Conservation (phyloP, 768 basidiomycete genomes). For the Butyriboletus loyo region DNA sequence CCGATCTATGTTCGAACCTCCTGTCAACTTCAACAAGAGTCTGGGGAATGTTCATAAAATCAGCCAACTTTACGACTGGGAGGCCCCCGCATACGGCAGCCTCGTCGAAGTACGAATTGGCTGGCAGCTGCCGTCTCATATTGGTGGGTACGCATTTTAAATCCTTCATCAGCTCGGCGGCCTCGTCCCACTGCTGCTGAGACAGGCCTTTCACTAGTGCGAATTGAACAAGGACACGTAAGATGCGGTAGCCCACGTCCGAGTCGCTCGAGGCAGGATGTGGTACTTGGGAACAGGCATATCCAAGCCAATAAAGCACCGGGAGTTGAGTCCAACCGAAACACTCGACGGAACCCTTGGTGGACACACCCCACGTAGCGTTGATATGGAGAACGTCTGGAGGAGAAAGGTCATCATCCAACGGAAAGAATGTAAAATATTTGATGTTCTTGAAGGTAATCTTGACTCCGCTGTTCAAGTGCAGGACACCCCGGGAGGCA, state of each 20-base stretch:
- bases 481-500: constrained; percentile 41
- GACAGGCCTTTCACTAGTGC: constrained; percentile 67
- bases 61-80: neutral
- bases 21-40: neutral
- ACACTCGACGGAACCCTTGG: constrained; percentile 34
- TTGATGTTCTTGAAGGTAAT: constrained; percentile 64
- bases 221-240: constrained; percentile 60
- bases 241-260: constrained; percentile 55
- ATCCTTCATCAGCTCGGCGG: constrained; percentile 45
- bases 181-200: constrained; percentile 48
- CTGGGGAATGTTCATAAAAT: neutral
- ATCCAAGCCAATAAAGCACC: constrained; percentile 65
- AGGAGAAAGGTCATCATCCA: neutral
- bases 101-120: constrained; percentile 73
- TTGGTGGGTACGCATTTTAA: constrained; percentile 74
- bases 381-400: neutral
- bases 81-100: constrained; percentile 59
- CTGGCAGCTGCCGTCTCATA: constrained; percentile 64
- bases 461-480: neutral
- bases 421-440: constrained; percentile 36
- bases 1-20: neutral
- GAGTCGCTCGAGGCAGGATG: constrained; percentile 11
- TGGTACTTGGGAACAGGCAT: constrained; percentile 46
- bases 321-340: constrained; percentile 79
- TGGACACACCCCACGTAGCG: constrained; percentile 35